These are phyloP conservation scores for Colletotrichum agaves DNA, from an alignment of 2,329 filamentous ascomycete species.

Conservation along the genomic window DNA sequence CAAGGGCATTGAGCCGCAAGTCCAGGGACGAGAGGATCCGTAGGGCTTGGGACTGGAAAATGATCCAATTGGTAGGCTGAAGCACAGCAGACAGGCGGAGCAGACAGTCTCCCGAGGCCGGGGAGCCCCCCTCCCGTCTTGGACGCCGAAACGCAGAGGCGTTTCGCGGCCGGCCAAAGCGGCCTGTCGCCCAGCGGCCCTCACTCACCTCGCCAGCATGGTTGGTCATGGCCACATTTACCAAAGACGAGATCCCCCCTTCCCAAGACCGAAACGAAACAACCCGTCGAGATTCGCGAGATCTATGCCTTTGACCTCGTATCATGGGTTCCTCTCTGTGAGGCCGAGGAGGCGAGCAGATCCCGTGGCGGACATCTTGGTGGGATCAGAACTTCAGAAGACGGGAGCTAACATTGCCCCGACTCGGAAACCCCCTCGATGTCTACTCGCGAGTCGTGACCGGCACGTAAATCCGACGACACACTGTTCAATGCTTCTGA, in stretches of 20 bases:
- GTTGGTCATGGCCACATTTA: slow-evolving; percentile 11
- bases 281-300: slow-evolving; percentile 1
- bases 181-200: neutral
- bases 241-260: slow-evolving; percentile 1
- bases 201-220: neutral
- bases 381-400: neutral
- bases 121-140: slow-evolving; percentile 18
- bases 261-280: slow-evolving; percentile 33
- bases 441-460: neutral
- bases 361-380: neutral
- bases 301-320: slow-evolving; percentile 15
- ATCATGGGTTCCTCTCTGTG: neutral
- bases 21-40: neutral
- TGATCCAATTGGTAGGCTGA: neutral
- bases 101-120: slow-evolving; percentile 9
- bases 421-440: too few relatives aligned
- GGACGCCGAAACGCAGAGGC: slow-evolving; percentile 25
- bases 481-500: neutral
- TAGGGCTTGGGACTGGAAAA: slow-evolving; percentile 16
- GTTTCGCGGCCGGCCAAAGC: slow-evolving; percentile 36
- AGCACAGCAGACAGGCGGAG: neutral
- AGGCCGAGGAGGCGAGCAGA: neutral
- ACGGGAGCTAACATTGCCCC: neutral
- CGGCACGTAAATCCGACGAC: neutral
- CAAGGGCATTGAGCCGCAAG: slow-evolving; percentile 5